Evolutionary conservation across 225 moss, liverwort and hornwort species (phyloP).

Genomic region (Thuidium tamariscinum): DNA sequence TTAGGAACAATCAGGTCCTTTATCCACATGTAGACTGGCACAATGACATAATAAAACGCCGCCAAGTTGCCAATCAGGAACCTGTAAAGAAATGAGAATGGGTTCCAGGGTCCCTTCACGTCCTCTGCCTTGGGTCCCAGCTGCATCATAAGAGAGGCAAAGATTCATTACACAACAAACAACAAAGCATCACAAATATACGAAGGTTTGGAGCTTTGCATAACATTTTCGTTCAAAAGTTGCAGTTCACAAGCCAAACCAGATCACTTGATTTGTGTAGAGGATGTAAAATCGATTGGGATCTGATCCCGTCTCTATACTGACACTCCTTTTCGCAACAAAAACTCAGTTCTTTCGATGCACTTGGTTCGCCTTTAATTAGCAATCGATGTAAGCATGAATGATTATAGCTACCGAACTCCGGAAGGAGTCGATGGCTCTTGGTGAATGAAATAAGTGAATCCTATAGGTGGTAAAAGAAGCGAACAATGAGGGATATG

Average conservation of each 20-base stretch:
- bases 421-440: not conserved
- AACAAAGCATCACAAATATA: not conserved
- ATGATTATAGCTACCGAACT: no score
- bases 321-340: not conserved
- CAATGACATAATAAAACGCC: conserved; percentile 65
- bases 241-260: not conserved
- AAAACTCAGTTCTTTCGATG: not conserved
- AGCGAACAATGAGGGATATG: not conserved
- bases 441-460: not conserved
- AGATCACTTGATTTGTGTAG: not conserved
- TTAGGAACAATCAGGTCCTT: conserved; percentile 69
- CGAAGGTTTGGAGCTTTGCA: not conserved
- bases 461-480: not conserved
- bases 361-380: not conserved
- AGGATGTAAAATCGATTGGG: not conserved
- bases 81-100: conserved; percentile 76
- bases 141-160: not conserved
- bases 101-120: conserved; percentile 72
- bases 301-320: not conserved
- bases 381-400: not conserved
- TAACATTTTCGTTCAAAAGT: not conserved
- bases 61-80: conserved; percentile 66
- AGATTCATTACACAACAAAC: not conserved
- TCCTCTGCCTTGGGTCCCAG: conserved; percentile 91
- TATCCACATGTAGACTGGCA: conserved; percentile 97